Percentiles rank a stretch among this genome's conserved stretches.
These are phyloP conservation scores for Paraconiothyrium brasiliense DNA, from an alignment of 2,329 filamentous ascomycete species.

Conservation along the genomic window DNA sequence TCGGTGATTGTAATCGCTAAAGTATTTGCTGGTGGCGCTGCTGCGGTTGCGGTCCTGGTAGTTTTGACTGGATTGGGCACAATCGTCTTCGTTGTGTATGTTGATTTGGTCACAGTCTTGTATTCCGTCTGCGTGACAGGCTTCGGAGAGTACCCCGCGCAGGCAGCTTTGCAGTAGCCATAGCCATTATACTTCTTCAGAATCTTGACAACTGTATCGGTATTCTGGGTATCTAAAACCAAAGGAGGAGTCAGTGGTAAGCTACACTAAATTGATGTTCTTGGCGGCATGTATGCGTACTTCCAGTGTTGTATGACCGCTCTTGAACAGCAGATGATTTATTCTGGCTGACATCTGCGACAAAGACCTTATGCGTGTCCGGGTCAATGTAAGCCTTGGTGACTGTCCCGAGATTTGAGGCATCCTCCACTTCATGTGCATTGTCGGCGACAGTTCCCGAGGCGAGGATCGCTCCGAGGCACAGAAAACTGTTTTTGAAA, in stretches of 20 bases:
- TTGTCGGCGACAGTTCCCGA: not conserved
- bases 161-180: constrained; percentile 3
- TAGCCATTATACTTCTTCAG: constrained; percentile 5
- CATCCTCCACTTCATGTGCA: not conserved
- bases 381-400: constrained; percentile 1
- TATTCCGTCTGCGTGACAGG: not conserved
- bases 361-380: not conserved
- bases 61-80: not conserved
- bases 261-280: too few species aligned
- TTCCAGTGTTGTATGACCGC: not conserved
- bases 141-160: not conserved
- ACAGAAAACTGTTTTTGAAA: not conserved
- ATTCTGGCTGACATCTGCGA: not conserved
- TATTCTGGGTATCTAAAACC: not conserved
- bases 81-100: not conserved
- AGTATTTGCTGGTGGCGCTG: not conserved
- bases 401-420: not conserved
- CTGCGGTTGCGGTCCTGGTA: not conserved
- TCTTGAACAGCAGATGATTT: not conserved
- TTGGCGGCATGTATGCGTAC: too few species aligned
- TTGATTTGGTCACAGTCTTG: not conserved
- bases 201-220: not conserved
- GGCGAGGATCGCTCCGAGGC: not conserved
- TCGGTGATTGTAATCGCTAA: not conserved
- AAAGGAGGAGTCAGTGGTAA: not conserved